Base-by-base conservation (phyloP, 177 flowering plant genomes). In the Vitis hybrid region DNA sequence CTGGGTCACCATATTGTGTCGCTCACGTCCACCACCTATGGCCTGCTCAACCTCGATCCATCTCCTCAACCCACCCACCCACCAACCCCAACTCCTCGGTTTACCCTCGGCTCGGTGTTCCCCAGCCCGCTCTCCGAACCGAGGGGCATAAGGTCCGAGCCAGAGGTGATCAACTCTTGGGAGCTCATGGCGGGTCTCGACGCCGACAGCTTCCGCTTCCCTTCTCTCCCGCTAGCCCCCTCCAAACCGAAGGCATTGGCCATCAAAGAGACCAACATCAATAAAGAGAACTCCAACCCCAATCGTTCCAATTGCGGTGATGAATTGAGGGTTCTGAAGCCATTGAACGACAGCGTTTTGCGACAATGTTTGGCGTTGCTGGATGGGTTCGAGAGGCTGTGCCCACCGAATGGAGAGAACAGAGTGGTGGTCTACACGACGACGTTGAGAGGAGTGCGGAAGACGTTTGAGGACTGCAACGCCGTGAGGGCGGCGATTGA, bases 161-260 rank as follows among this genome's bases (percentile, higher is more conserved):
- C 82, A 0, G 96, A 93, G 65, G 79, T 90, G 68, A 95, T 91
- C 73, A 90, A 95, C 80, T 86, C 97, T 2, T 93, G 98, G 97
- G 97, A 95, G 71, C 91, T 95, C 73, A 95, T 95, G 98, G 92
- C 89, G 41, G 98, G 92, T 63, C 90, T 93, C 49, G 97, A 92
- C 75, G 67, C 75, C 62, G 88, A 87, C 27, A 85, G 89, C 73
- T 88, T 87, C 79, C 88, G 92, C 3, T 84, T 91, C 77, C 72
- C 87, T 15, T 79, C 91, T 0, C 53, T 63, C 35, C 70, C 77
- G 5, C 20, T 50, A n/a, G 48, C 64, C 7, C 48, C 79, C 3
- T 66, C 79, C 30, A 49, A 73, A 13, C 64, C 78, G 32, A 76
- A 73, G 30, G 61, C 67, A 11, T 53, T 63, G 32, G 0, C 27